Conservation (phyloP, 345 rosid genomes). For the Eucalyptus erythrocorys region DNA sequence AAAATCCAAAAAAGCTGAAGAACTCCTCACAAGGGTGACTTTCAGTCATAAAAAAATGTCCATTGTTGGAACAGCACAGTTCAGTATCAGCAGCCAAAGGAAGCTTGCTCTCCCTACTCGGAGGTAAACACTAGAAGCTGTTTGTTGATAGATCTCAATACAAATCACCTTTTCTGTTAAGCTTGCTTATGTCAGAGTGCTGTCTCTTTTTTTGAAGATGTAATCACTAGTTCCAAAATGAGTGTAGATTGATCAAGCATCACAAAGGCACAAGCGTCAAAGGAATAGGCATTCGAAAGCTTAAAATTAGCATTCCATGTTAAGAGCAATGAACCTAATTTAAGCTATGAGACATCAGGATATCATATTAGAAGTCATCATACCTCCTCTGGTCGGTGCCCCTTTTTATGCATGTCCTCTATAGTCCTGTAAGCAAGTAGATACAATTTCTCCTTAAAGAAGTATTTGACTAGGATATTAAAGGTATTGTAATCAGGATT, state of each 20-base stretch:
- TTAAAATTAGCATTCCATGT: not conserved
- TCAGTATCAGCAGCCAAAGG: not conserved
- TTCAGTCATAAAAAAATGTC: not conserved
- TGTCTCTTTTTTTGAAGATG: not conserved
- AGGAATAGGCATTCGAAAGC: not conserved
- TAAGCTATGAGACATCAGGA: not conserved
- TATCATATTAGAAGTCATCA: not conserved
- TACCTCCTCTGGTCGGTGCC: constrained; percentile 83
- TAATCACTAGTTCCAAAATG: not conserved
- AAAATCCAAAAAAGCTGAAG: not conserved
- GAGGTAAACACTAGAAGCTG: not conserved
- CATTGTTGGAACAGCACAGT: not conserved
- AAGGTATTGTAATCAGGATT: constrained; percentile 70
- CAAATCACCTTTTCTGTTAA: not conserved
- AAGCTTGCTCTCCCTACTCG: not conserved
- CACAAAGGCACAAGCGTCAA: not conserved
- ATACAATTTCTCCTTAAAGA: constrained; percentile 68
- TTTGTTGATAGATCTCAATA: not conserved
- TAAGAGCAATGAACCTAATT: not conserved
- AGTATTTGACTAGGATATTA: constrained; percentile 71
- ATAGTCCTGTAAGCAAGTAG: constrained; percentile 72
- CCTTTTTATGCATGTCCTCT: constrained; percentile 79
- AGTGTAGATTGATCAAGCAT: not conserved
- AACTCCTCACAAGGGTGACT: not conserved
- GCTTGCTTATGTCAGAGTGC: not conserved